Evolutionary conservation across 2,329 filamentous ascomycete species (phyloP).

Genomic region (Anthostomella pinea): DNA sequence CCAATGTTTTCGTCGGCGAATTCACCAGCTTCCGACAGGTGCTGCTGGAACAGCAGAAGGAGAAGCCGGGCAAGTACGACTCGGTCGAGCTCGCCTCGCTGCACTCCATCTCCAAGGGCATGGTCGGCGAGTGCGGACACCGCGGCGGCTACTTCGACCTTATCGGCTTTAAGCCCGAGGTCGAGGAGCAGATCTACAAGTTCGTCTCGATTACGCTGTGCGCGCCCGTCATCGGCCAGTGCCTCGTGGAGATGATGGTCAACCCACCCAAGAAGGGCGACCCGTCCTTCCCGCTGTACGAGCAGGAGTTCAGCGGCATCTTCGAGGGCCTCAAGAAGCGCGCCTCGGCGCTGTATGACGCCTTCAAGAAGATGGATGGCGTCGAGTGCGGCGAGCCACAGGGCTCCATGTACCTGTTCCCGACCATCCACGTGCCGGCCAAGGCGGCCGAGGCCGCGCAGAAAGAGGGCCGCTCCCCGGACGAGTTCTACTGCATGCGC

Average conservation of each 20-base stretch:
- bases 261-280: constrained; percentile 86
- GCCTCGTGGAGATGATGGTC: constrained; percentile 95
- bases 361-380: constrained; percentile 93
- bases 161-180: constrained; percentile 78
- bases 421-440: constrained; percentile 75
- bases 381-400: constrained; percentile 87
- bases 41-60: constrained; percentile 76
- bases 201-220: constrained; percentile 97
- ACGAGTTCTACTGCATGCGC: constrained; percentile 92
- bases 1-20: constrained; percentile 91
- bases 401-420: constrained; percentile 99
- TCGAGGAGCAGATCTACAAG: constrained; percentile 96
- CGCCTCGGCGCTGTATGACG: constrained; percentile 81
- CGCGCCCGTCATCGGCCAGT: constrained; percentile 92
- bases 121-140: constrained; percentile 98
- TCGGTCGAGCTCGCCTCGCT: constrained; percentile 84
- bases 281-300: constrained; percentile 79
- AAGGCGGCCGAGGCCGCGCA: constrained; percentile 76
- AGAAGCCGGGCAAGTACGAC: constrained; percentile 74
- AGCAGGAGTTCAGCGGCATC: constrained; percentile 80
- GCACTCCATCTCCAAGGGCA: constrained; percentile 94
- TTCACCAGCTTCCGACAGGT: constrained; percentile 96
- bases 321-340: constrained; percentile 74
- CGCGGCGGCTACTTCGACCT: constrained; percentile 98
- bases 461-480: constrained; percentile 69